These are phyloP conservation scores for Penicillium diatomitis DNA, from an alignment of 495 filamentous ascomycete genomes.

Conservation along the genomic window DNA sequence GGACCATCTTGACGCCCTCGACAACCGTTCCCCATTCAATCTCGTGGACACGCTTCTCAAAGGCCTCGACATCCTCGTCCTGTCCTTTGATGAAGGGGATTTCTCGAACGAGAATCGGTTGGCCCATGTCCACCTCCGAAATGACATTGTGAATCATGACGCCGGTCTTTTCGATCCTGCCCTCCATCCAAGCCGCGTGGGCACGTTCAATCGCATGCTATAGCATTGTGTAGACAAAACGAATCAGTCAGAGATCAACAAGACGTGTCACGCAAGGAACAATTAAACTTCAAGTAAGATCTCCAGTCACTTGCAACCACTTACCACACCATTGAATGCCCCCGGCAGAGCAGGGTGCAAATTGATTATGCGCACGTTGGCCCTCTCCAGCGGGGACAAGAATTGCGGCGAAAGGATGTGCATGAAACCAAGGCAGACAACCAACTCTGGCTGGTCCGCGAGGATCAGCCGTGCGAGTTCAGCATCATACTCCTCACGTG, in stretches of 20 bases:
- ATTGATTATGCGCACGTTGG: slow-evolving; percentile 67
- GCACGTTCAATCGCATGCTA: slow-evolving; percentile 68
- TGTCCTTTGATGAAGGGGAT: slow-evolving; percentile 55
- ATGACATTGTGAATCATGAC: slow-evolving; percentile 95
- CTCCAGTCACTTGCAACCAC: slow-evolving; percentile 5
- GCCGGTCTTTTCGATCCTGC: slow-evolving; percentile 67
- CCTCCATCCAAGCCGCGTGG: slow-evolving; percentile 61
- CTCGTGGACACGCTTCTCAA: slow-evolving; percentile 62
- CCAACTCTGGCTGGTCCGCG: slow-evolving; percentile 56
- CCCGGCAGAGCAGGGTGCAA: slow-evolving; percentile 74
- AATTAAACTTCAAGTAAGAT: no score
- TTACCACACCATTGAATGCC: slow-evolving; percentile 63
- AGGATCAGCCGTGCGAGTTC: slow-evolving; percentile 68
- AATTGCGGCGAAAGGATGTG: slow-evolving; percentile 54
- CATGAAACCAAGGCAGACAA: slow-evolving; percentile 50
- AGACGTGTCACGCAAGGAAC: no score
- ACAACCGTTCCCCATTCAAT: slow-evolving; percentile 64
- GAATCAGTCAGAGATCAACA: no score
- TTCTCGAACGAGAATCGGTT: slow-evolving; percentile 62
- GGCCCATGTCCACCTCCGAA: slow-evolving; percentile 72
- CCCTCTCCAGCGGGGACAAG: slow-evolving; percentile 54
- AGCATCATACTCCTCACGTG: slow-evolving; percentile 65
- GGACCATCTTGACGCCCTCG: slow-evolving; percentile 52
- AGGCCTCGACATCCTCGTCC: slow-evolving; percentile 52
- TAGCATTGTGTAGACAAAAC: background rate